These are phyloP conservation scores for Gnomoniopsis smithogilvyi DNA, from an alignment of 2,329 filamentous ascomycete genomes.

Conservation along the genomic window DNA sequence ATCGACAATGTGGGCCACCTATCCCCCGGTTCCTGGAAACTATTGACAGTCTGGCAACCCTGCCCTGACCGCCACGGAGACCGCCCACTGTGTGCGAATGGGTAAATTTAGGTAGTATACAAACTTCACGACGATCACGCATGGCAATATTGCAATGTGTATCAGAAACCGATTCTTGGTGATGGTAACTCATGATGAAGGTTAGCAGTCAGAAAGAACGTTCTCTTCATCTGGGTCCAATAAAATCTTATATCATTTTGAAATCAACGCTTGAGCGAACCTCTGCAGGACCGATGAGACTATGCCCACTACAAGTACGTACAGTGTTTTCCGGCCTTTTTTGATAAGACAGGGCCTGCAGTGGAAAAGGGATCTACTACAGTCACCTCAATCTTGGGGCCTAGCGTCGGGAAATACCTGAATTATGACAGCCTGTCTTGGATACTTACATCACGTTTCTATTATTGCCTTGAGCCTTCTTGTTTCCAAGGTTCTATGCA, in stretches of 20 bases:
- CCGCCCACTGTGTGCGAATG: not conserved
- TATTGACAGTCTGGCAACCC: conserved; percentile 8
- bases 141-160: not conserved
- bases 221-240: too few relatives aligned
- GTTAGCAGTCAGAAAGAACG: not conserved
- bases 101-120: too few relatives aligned
- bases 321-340: not conserved
- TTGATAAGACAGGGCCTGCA: too few relatives aligned
- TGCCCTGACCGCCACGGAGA: conserved; percentile 10
- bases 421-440: not conserved
- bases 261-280: too few relatives aligned
- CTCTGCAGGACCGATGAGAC: too few relatives aligned
- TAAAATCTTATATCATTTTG: too few relatives aligned
- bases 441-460: not conserved
- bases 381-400: too few relatives aligned
- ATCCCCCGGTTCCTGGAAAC: conserved; percentile 13
- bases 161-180: not conserved
- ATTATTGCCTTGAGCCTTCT: not conserved
- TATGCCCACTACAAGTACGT: too few relatives aligned
- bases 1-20: conserved; percentile 6
- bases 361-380: not conserved
- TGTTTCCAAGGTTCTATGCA: not conserved
- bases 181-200: not conserved
- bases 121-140: conserved; percentile 16
- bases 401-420: not conserved